phyloP scores from a whole-genome alignment of 2,329 filamentous ascomycete genomes.

The Colletotrichum chrysophilum region DNA sequence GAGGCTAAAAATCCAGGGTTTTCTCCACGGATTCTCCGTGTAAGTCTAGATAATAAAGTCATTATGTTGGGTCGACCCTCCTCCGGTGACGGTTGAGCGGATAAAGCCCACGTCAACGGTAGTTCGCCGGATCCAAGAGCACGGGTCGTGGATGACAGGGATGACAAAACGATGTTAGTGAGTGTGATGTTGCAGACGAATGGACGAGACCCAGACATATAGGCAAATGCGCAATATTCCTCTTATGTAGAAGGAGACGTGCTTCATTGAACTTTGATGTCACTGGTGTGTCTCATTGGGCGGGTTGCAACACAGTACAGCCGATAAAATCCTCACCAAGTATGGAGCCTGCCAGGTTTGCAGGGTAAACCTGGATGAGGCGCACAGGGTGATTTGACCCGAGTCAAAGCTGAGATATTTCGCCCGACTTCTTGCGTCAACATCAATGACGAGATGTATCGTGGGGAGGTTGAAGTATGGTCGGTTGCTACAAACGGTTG shows the following conservation, averaged over 20 bases:
- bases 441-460: neutral
- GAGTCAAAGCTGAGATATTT: neutral
- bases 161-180: neutral
- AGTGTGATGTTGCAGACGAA: neutral
- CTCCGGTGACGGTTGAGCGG: neutral
- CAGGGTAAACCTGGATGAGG: neutral
- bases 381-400: neutral
- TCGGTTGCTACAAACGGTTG: neutral
- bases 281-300: neutral
- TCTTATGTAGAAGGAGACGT: neutral
- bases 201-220: neutral
- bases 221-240: neutral
- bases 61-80: neutral
- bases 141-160: neutral
- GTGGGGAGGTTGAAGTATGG: neutral
- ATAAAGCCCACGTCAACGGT: neutral
- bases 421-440: neutral
- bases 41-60: neutral
- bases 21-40: neutral
- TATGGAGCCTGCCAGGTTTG: neutral
- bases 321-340: neutral
- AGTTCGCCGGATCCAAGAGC: neutral
- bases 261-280: neutral
- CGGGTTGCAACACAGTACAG: neutral
- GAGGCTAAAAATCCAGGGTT: neutral